Percentiles rank a stretch among this genome's conserved stretches.
These are phyloP conservation scores for Pichia heedii DNA, from an alignment of 805 yeast species.

Conservation along the genomic window DNA sequence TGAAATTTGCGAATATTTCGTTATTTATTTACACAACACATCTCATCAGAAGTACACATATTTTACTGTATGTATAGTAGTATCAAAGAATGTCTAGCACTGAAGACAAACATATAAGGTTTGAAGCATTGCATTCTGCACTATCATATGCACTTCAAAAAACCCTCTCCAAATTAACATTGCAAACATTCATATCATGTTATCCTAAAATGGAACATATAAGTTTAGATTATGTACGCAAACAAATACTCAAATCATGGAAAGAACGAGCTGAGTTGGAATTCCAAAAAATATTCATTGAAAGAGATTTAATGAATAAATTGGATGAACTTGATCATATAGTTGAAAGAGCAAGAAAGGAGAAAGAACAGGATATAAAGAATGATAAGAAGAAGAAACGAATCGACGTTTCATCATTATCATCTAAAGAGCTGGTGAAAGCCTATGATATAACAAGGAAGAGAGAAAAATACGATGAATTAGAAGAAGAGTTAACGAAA, in stretches of 20 bases:
- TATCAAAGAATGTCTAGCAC: too few relatives aligned
- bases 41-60: too few relatives aligned
- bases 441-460: constrained; percentile 12
- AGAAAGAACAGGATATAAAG: background rate
- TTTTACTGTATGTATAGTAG: too few relatives aligned
- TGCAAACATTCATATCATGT: constrained; percentile 36
- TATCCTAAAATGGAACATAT: constrained; percentile 38
- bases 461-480: constrained; percentile 3
- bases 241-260: constrained; percentile 39
- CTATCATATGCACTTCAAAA: constrained; percentile 30
- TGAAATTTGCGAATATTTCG: background rate
- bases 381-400: background rate
- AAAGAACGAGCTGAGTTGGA: constrained; percentile 33
- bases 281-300: constrained; percentile 38
- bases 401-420: constrained; percentile 9
- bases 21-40: too few relatives aligned
- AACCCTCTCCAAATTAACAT: constrained; percentile 35
- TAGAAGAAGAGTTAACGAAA: constrained; percentile 1
- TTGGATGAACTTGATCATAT: constrained; percentile 41
- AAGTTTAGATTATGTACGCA: constrained; percentile 34
- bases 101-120: constrained; percentile 17
- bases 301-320: constrained; percentile 34
- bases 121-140: constrained; percentile 26
- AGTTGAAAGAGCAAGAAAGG: constrained; percentile 29
- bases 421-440: constrained; percentile 16